These are phyloP conservation scores for Parastagonospora nodorum DNA, from an alignment of 2,329 filamentous ascomycete species.

Conservation along the genomic window DNA sequence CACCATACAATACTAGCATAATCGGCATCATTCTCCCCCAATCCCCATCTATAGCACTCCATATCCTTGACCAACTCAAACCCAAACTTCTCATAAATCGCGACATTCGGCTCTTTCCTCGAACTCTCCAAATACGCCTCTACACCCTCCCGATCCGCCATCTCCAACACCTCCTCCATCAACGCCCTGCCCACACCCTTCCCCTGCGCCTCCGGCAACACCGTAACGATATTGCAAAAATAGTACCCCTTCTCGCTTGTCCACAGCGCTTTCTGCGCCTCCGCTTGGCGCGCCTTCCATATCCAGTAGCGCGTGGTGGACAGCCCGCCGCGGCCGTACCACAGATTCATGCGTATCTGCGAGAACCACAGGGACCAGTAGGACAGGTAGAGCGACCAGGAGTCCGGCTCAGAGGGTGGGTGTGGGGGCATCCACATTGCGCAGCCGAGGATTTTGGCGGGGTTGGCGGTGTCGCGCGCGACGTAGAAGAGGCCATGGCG, in stretches of 20 bases:
- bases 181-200: slow-evolving; percentile 68
- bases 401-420: slow-evolving; percentile 52
- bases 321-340: slow-evolving; percentile 71
- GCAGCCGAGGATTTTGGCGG: slow-evolving; percentile 65
- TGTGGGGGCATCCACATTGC: slow-evolving; percentile 73
- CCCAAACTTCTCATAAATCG: slow-evolving; percentile 72
- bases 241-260: slow-evolving; percentile 71
- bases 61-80: slow-evolving; percentile 69
- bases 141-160: slow-evolving; percentile 67
- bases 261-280: slow-evolving; percentile 68
- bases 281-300: slow-evolving; percentile 70
- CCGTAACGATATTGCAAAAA: slow-evolving; percentile 77
- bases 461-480: slow-evolving; percentile 62
- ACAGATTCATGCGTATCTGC: slow-evolving; percentile 70
- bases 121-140: slow-evolving; percentile 74
- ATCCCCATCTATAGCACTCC: slow-evolving; percentile 68
- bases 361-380: slow-evolving; percentile 69
- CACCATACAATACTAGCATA: slow-evolving; percentile 54
- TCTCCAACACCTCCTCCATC: slow-evolving; percentile 66
- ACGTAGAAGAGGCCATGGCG: slow-evolving; percentile 72
- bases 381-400: slow-evolving; percentile 67
- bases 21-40: slow-evolving; percentile 50
- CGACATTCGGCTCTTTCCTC: slow-evolving; percentile 69
- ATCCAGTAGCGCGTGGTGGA: slow-evolving; percentile 72
- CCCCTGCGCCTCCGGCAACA: slow-evolving; percentile 67